phyloP scores from a whole-genome alignment of 352 stramenopile genomes.

The Pythium pectinolyticum region DNA sequence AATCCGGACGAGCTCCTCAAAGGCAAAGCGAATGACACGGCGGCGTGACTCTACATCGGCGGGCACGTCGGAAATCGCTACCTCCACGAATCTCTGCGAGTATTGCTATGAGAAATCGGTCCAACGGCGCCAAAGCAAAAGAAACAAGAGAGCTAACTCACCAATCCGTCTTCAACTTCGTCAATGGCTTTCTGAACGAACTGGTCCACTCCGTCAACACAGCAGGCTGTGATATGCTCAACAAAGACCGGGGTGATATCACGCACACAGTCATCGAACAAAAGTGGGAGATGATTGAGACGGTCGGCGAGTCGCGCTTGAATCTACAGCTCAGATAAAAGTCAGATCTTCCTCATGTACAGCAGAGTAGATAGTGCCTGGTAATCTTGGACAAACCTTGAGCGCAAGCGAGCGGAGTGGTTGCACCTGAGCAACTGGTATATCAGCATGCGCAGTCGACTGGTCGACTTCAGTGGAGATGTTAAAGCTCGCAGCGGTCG shows the following conservation, averaged over 20 bases:
- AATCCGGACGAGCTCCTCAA: conserved; percentile 15
- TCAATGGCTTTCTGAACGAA: conserved; percentile 11
- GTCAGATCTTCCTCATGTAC: too few relatives aligned
- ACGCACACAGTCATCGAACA: conserved; percentile 7
- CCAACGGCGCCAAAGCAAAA: background rate
- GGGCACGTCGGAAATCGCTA: background rate
- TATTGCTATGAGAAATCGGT: too few relatives aligned
- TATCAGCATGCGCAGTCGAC: too few relatives aligned
- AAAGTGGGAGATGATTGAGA: background rate
- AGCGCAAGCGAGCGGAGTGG: background rate
- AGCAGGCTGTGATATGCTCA: conserved; percentile 9
- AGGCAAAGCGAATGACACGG: conserved; percentile 7
- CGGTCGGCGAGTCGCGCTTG: background rate
- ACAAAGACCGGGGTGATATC: background rate
- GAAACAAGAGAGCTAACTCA: background rate
- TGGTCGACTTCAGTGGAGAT: too few relatives aligned
- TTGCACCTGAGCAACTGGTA: too few relatives aligned
- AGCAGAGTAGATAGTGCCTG: too few relatives aligned
- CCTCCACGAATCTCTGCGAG: too few relatives aligned
- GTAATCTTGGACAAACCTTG: too few relatives aligned
- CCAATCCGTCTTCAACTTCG: conserved; percentile 18
- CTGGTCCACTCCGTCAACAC: background rate
- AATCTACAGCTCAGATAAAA: conserved; percentile 7
- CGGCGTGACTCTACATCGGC: conserved; percentile 4
- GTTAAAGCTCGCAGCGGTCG: background rate